These are phyloP conservation scores for Globisporangium radiosum DNA, from an alignment of 352 stramenopile genomes.

Conservation along the genomic window DNA sequence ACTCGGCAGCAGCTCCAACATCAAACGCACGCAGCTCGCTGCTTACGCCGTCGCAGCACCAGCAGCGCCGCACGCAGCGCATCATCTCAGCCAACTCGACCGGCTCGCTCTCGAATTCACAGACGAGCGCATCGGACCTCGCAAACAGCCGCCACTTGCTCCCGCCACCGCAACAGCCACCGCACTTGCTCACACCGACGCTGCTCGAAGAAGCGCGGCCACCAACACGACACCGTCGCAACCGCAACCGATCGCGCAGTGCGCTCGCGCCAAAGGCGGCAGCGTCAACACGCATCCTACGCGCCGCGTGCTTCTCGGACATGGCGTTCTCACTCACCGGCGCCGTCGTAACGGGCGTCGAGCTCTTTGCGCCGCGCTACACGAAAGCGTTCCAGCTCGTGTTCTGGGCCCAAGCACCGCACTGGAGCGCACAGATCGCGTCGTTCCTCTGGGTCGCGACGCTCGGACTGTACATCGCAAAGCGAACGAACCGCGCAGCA, in stretches of 20 bases:
- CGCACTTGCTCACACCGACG: neutral
- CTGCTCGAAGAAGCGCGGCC: conserved; percentile 10
- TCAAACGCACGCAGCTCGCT: neutral
- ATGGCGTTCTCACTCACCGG: conserved; percentile 64
- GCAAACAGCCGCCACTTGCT: conserved; percentile 17
- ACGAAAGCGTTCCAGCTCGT: conserved; percentile 43
- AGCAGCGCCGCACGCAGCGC: conserved; percentile 8
- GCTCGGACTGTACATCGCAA: conserved; percentile 73
- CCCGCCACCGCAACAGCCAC: conserved; percentile 1
- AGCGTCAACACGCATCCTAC: conserved; percentile 55
- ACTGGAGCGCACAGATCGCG: conserved; percentile 72
- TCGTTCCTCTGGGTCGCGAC: conserved; percentile 77
- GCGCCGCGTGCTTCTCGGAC: conserved; percentile 66
- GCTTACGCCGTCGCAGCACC: conserved; percentile 5
- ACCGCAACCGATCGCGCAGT: conserved; percentile 23
- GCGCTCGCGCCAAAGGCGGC: conserved; percentile 32
- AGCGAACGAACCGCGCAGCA: conserved; percentile 32
- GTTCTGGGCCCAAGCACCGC: conserved; percentile 65
- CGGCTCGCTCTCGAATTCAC: conserved; percentile 16
- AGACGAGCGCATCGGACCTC: conserved; percentile 25
- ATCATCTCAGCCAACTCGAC: conserved; percentile 7
- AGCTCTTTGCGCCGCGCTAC: conserved; percentile 29
- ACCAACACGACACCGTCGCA: conserved; percentile 14
- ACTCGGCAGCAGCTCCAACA: conserved; percentile 1
- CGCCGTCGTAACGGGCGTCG: conserved; percentile 41